Base-by-base conservation (phyloP, 345 rosid genomes). In the Iberis pinnata region DNA sequence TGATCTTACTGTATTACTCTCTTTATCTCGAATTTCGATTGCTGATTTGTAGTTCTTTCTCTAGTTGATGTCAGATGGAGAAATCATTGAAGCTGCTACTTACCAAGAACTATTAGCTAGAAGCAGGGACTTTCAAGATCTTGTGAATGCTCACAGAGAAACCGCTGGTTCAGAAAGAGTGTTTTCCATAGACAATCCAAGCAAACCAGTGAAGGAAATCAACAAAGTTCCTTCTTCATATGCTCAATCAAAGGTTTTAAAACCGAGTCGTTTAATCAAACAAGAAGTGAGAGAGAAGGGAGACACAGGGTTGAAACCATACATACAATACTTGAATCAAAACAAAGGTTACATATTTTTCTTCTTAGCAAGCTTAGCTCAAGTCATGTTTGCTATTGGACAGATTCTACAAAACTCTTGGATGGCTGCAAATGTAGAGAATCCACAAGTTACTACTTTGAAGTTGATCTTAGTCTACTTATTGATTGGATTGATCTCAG, bases 11-110 rank as follows among this genome's bases (percentile, higher is more conserved):
- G 41, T 43, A 5, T 18, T 8, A 29, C 9, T n/a, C 0, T 1
- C 2, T 31, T 42, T 37, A 22, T 12, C 12, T 40, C 15, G 39
- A 8, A n/a, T 16, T 3, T 44, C 16, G 39, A 8, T 53, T 37
- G 11, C 26, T 27, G 5, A 64, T 14, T n/a, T 43, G 56, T 44
- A 29, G 16, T 37, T 32, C 10, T 47, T 17, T 66, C 49, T 29
- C 9, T 87, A 90, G 98, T 61, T 90, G 68, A 82, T 90, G 89
- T 78, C 92, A 12, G 92, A 87, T 58, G 96, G 98, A 63, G 83
- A 80, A 73, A 82, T 90, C 71, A 69, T 63, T 25, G 70, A 55
- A 65, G 96, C 80, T 1, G 92, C 80, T 61, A 73, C 87, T 54
- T 90, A 87, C 68, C 83, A 78, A 56, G 71, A 84, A 65, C 70